Evolutionary conservation across 805 yeast genomes (phyloP).

Genomic region (Kodamaea sagamina): DNA sequence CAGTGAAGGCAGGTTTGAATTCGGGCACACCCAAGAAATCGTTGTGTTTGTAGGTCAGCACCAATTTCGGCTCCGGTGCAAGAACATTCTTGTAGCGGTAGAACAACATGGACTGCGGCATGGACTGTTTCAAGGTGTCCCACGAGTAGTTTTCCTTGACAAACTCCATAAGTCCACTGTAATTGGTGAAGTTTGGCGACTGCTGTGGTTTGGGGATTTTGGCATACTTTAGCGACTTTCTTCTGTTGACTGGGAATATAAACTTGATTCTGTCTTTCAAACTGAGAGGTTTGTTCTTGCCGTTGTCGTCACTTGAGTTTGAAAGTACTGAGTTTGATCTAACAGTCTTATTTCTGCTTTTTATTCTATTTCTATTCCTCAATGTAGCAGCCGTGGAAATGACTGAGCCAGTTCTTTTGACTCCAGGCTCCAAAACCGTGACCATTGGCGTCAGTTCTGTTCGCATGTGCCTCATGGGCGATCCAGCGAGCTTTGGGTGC

Average conservation of each 20-base stretch:
- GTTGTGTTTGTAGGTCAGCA: background rate
- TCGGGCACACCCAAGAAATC: background rate
- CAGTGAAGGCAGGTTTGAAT: background rate
- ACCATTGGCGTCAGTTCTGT: constrained; percentile 23
- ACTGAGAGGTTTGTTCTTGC: constrained; percentile 6
- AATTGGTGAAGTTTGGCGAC: constrained; percentile 24
- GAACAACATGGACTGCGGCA: constrained; percentile 13
- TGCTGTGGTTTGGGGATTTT: constrained; percentile 14
- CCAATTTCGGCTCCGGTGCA: constrained; percentile 15
- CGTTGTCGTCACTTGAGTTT: background rate
- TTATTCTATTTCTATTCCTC: constrained; percentile 32
- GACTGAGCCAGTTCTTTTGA: constrained; percentile 28
- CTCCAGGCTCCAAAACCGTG: constrained; percentile 24
- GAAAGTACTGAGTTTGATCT: constrained; percentile 13
- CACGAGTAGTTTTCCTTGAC: constrained; percentile 5
- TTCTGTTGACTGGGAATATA: constrained; percentile 38
- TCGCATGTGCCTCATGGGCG: background rate
- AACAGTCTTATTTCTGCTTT: constrained; percentile 31
- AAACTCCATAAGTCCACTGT: constrained; percentile 19
- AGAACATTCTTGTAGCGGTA: constrained; percentile 24
- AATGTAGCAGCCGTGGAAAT: constrained; percentile 34
- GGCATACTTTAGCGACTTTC: constrained; percentile 34
- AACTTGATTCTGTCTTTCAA: constrained; percentile 18
- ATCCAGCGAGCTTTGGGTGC: background rate
- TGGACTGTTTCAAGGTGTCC: constrained; percentile 5